These are phyloP conservation scores for Syzygium syzygioides DNA, from an alignment of 441 rosid genomes.

Conservation along the genomic window DNA sequence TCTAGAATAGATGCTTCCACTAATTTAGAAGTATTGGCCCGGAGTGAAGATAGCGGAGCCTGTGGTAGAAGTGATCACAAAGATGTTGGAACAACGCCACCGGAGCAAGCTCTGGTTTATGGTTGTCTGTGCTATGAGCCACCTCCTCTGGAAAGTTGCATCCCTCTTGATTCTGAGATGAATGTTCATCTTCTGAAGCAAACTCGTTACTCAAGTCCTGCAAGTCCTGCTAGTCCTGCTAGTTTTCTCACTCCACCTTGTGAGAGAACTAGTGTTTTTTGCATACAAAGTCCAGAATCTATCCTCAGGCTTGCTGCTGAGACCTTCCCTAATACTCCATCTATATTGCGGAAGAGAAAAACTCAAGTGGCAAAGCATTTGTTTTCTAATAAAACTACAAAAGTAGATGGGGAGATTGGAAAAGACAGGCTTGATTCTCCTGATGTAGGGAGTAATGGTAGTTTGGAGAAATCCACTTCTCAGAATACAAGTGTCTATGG, in stretches of 20 bases:
- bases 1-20: constrained; percentile 22
- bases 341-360: constrained; percentile 79
- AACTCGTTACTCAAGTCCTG: constrained; percentile 40
- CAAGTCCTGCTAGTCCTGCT: constrained; percentile 42
- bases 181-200: constrained; percentile 22
- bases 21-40: constrained; percentile 29
- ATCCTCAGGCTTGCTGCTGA: constrained; percentile 71
- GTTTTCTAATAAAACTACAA: constrained; percentile 19
- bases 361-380: constrained; percentile 19
- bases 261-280: constrained; percentile 34
- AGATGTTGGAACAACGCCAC: constrained; percentile 21
- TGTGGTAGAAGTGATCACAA: constrained; percentile 18
- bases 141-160: constrained; percentile 26
- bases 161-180: constrained; percentile 30
- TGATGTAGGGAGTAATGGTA: constrained; percentile 22
- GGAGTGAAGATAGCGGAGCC: constrained; percentile 22
- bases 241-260: constrained; percentile 85
- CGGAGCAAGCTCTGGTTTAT: constrained; percentile 32
- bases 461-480: constrained; percentile 27
- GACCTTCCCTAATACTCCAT: constrained; percentile 83
- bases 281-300: constrained; percentile 63
- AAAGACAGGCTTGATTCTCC: constrained; percentile 13
- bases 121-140: constrained; percentile 52
- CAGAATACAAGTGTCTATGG: constrained; percentile 23
- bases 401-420: constrained; percentile 19